Evolutionary conservation across 1,284 basidiomycete species (phyloP), one percentile per base, ranked within the genome.

Genomic region (Coniferiporia weirii): DNA sequence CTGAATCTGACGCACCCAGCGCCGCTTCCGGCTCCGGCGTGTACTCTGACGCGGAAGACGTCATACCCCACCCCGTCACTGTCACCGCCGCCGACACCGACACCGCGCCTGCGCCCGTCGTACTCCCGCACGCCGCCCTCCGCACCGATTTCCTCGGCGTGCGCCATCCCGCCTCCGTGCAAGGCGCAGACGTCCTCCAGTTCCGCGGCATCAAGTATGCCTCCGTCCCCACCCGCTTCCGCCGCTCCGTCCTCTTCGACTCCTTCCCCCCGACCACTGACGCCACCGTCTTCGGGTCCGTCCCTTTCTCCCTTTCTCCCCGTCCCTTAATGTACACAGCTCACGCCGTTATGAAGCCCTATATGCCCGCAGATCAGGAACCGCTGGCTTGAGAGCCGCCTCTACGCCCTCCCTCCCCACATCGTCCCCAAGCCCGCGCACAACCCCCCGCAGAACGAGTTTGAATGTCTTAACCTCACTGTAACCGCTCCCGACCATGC

Each of bases 201-300:
- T 90, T 81, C 65, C 79, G 82, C 34, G 87, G 87, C 35, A 83
- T 90, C 66, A 87, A 87, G 71, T 90, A 89, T 65, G 88, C 85
- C 35, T 76, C 75, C 20, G 76, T 89, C n/a, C 85, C 85, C 22
- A 82, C 80, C 35, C 84, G 87, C 53, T 90, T 90, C 67, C 81
- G 85, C 54, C 87, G 84, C 69, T 87, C 88, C 0, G 76, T 75
- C 61, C 72, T 89, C 46, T 78, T 73, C 66, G 78, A 79, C 10
- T 71, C 76, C 2, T 87, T 87, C 65, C 79, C 81, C 19, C 67
- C 76, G 10, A 69, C 75, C 44, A 82, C 83, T 10, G 82, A 87
- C 65, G 84, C 85, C 61, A 79, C 85, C 35, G 77, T 75, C 62
- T 75, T 82, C 66, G 87, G 87, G 87, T 88, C 61, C 63, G 64